phyloP scores from a whole-genome alignment of 805 yeast genomes.

The Hanseniaspora singularis region DNA sequence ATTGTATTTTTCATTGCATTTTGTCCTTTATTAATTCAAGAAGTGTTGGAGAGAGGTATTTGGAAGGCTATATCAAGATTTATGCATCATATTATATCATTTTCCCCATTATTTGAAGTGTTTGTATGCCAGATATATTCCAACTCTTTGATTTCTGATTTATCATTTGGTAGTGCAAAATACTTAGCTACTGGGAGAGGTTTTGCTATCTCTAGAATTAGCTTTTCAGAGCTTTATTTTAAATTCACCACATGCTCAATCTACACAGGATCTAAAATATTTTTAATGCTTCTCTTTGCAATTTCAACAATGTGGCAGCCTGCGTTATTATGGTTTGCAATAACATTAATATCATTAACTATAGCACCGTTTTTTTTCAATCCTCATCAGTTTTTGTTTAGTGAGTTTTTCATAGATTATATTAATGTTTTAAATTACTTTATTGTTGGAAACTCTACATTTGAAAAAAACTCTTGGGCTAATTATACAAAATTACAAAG shows the following conservation, averaged over 20 bases:
- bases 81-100: slow-evolving; percentile 60
- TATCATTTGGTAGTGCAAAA: slow-evolving; percentile 82
- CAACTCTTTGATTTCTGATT: slow-evolving; percentile 57
- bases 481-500: slow-evolving; percentile 62
- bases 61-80: slow-evolving; percentile 63
- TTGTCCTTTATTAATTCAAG: slow-evolving; percentile 78
- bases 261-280: slow-evolving; percentile 60
- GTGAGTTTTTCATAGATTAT: slow-evolving; percentile 62
- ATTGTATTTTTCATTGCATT: slow-evolving; percentile 89
- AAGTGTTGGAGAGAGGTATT: slow-evolving; percentile 72
- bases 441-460: slow-evolving; percentile 60
- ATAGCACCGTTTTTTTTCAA: slow-evolving; percentile 64
- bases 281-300: slow-evolving; percentile 62
- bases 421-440: slow-evolving; percentile 59
- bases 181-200: slow-evolving; percentile 92
- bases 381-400: slow-evolving; percentile 63
- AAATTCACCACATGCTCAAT: slow-evolving; percentile 67
- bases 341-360: slow-evolving; percentile 51
- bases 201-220: slow-evolving; percentile 71
- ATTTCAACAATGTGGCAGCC: slow-evolving; percentile 73
- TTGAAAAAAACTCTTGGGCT: slow-evolving; percentile 69
- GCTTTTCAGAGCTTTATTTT: slow-evolving; percentile 61
- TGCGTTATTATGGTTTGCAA: slow-evolving; percentile 62
- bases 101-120: slow-evolving; percentile 88
- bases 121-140: slow-evolving; percentile 92